Conservation (phyloP, 768 basidiomycete species). For the Calocera cornea region DNA sequence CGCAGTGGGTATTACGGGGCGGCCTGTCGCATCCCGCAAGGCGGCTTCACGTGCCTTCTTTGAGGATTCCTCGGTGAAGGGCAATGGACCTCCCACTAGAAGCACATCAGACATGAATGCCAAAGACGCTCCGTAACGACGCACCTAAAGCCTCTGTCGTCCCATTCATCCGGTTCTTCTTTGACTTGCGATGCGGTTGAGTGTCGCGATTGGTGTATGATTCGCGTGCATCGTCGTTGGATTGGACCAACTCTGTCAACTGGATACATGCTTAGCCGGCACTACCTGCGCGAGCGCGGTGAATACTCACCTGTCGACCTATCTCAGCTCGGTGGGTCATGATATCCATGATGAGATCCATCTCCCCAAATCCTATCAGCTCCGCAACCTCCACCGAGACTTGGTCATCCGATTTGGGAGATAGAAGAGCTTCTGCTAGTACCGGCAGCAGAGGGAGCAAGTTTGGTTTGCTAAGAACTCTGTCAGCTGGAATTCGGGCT, state of each 20-base stretch:
- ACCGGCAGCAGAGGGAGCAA: not conserved
- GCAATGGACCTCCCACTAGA: not conserved
- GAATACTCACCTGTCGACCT: conserved; percentile 34
- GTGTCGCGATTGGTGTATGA: not conserved
- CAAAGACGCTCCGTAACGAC: not conserved
- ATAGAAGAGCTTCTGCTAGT: conserved; percentile 9
- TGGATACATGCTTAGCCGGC: not conserved
- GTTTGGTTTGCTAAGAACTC: not conserved
- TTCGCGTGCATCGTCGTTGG: not conserved
- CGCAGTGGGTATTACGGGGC: conserved; percentile 10
- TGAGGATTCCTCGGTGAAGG: not conserved
- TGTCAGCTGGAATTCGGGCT: not conserved
- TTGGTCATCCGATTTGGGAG: conserved; percentile 37
- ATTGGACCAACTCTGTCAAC: not conserved
- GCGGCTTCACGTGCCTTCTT: not conserved
- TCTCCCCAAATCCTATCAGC: conserved; percentile 67
- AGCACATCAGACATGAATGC: not conserved
- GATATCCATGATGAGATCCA: conserved; percentile 64
- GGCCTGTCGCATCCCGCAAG: not conserved
- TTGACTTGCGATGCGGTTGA: not conserved
- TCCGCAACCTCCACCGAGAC: conserved; percentile 71
- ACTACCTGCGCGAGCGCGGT: not conserved
- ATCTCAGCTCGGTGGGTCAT: conserved; percentile 41
- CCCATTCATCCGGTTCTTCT: not conserved
- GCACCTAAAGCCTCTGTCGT: conserved; percentile 11